phyloP scores from a whole-genome alignment of 2,329 filamentous ascomycete species.

The Colletotrichum melonis region DNA sequence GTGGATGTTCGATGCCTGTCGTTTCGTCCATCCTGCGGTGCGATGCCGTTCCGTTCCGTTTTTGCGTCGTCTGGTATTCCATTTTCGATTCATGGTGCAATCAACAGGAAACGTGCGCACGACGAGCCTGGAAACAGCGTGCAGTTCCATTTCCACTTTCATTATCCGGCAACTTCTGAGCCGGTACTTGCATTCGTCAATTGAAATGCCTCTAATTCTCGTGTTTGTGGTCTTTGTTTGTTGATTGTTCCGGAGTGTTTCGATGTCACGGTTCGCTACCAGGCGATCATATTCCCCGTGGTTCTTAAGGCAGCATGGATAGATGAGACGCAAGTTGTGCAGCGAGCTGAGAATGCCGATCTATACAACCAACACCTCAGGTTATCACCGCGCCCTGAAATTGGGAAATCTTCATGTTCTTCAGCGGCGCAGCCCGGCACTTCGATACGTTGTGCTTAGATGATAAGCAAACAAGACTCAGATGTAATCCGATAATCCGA shows the following conservation, averaged over 20 bases:
- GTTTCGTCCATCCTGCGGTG: conserved; percentile 20
- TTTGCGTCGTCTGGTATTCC: neutral
- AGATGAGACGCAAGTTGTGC: neutral
- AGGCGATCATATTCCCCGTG: neutral
- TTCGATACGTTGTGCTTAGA: neutral
- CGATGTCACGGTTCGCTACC: conserved; percentile 2
- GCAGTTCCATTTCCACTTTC: neutral
- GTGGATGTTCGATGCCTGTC: neutral
- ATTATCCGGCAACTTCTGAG: conserved; percentile 2
- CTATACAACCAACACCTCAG: neutral
- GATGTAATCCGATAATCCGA: too few species aligned
- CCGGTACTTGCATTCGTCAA: neutral
- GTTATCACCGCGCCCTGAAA: too few species aligned
- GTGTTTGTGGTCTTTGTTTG: too few species aligned
- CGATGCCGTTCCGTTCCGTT: conserved; percentile 10
- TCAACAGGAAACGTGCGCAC: conserved; percentile 4
- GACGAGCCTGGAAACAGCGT: neutral
- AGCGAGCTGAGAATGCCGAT: neutral
- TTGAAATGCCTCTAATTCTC: neutral
- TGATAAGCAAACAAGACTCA: neutral
- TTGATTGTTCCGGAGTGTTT: neutral
- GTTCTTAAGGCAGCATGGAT: neutral
- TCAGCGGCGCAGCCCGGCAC: neutral
- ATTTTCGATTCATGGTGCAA: conserved; percentile 2
- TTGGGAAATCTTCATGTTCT: neutral